Evolutionary conservation across 371 early-diverging fungal genomes (phyloP).

Genomic region (Fennellomyces sp.): DNA sequence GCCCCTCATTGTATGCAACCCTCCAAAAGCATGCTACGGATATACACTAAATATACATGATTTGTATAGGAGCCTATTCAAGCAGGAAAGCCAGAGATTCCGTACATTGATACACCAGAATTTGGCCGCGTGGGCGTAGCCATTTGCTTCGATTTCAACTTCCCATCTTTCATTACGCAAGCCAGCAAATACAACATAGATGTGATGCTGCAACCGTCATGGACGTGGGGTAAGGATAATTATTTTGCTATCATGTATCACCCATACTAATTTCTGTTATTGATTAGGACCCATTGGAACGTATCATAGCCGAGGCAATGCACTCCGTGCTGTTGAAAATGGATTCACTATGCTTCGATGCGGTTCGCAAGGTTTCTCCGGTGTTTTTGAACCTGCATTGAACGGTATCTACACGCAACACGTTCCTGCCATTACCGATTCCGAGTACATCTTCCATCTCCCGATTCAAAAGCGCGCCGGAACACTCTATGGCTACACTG

Average conservation of each 20-base stretch:
- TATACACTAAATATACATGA: too few species aligned
- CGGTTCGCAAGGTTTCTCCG: constrained; percentile 53
- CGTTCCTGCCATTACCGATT: constrained; percentile 40
- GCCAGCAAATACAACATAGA: constrained; percentile 49
- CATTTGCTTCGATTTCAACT: constrained; percentile 62
- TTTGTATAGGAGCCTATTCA: constrained; percentile 38
- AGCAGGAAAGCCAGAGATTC: constrained; percentile 48
- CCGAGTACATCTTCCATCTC: constrained; percentile 44
- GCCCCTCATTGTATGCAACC: constrained; percentile 36
- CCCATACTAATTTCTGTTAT: too few species aligned
- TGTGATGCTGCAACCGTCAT: constrained; percentile 57
- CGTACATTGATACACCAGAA: constrained; percentile 44
- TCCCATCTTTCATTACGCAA: constrained; percentile 52
- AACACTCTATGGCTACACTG: constrained; percentile 46
- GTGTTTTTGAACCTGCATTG: constrained; percentile 46
- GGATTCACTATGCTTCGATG: constrained; percentile 58
- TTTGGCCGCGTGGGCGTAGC: constrained; percentile 56
- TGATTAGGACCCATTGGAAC: constrained; percentile 32
- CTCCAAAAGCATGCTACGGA: too few species aligned
- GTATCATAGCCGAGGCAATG: constrained; percentile 47
- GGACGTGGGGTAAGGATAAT: constrained; percentile 61
- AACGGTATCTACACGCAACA: constrained; percentile 48
- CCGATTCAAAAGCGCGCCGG: constrained; percentile 45
- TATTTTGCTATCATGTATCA: too few species aligned
- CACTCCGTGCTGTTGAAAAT: constrained; percentile 55